Base-by-base conservation (phyloP, 73 alveolate species). In the Breviolum minutum region DNA sequence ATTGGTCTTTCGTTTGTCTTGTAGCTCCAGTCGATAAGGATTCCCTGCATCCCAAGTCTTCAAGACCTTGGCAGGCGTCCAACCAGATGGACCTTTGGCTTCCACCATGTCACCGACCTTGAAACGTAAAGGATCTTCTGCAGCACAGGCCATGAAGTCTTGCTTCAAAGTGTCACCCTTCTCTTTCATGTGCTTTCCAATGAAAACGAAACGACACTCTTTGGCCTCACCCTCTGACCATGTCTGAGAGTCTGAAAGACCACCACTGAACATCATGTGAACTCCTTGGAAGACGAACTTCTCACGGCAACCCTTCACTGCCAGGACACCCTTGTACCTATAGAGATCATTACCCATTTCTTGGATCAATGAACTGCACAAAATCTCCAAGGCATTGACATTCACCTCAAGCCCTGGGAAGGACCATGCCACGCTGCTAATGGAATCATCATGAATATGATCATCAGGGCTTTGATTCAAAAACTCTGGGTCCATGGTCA, bases 281-380 rank as follows among this genome's bases (percentile, higher is more conserved):
- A 95, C 96, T 32, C 99, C 99, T 90, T 95, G 99, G 91, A 95
- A 95, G 77, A 95, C 96, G 64, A 27, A 95, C 69, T 95, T 95
- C 69, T 29, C 70, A 48, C 68, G 80, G 80, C 27, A 64, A 48
- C 99, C 99, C 83, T 69, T 74, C 82, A 95, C 99, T 13, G 95
- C 96, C 69, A 95, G 24, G 84, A 95, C 97, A 40, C 89, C 89
- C 24, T 81, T 81, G 89, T 81, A 81, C 13, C 89, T 24, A 69
- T 40, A 81, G 30, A 81, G 89, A 48, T 81, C 89, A 0, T 11
- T 2, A 8, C 89, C 89, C 89, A 14, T 81, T 27, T 26, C 27
- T 30, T 48, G 9, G 13, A 91, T 73, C 48, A 71, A 63, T 26
- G 14, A 62, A 40, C 61, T 26, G 40, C 71, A 24, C 97, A 87